Conservation (phyloP, 257 asterid genomes). For the Primulina eburnea region DNA sequence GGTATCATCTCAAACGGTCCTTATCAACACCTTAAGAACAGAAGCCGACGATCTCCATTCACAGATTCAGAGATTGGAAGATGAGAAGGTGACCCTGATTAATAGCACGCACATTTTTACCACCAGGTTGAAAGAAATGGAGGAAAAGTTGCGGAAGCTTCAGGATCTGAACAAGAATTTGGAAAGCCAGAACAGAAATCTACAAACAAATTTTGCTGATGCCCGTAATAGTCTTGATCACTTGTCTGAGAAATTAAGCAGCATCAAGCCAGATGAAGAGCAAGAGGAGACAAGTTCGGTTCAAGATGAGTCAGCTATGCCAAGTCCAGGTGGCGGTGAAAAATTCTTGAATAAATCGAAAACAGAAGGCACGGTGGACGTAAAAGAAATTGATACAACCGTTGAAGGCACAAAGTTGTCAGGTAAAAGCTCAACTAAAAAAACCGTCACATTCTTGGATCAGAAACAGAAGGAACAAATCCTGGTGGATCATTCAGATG, state of each 20-base stretch:
- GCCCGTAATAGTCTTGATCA: conserved; percentile 37
- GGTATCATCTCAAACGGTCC: conserved; percentile 53
- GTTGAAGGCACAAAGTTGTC: conserved; percentile 18
- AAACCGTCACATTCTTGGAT: conserved; percentile 16
- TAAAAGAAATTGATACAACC: conserved; percentile 25
- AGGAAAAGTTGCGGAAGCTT: conserved; percentile 38
- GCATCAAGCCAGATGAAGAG: conserved; percentile 53
- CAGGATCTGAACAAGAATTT: conserved; percentile 50
- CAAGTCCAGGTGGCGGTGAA: conserved; percentile 2
- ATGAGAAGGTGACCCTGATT: conserved; percentile 31
- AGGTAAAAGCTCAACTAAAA: conserved; percentile 4
- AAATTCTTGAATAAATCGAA: conserved; percentile 4
- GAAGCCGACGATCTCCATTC: conserved; percentile 48
- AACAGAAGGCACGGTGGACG: conserved; percentile 24
- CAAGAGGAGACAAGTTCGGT: conserved; percentile 17
- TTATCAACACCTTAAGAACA: conserved; percentile 45
- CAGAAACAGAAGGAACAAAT: conserved; percentile 17
- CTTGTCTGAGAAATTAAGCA: conserved; percentile 34
- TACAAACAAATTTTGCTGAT: conserved; percentile 36
- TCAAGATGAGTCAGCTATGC: conserved; percentile 3
- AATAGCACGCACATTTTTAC: conserved; percentile 22
- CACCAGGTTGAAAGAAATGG: conserved; percentile 38
- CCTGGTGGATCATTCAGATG: conserved; percentile 5
- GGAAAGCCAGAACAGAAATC: conserved; percentile 31
- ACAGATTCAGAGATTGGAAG: conserved; percentile 43